Percentiles rank a stretch among this genome's conserved stretches.
These are phyloP conservation scores for Aspergillus piperis DNA, from an alignment of 2,329 filamentous ascomycete species.

Conservation along the genomic window DNA sequence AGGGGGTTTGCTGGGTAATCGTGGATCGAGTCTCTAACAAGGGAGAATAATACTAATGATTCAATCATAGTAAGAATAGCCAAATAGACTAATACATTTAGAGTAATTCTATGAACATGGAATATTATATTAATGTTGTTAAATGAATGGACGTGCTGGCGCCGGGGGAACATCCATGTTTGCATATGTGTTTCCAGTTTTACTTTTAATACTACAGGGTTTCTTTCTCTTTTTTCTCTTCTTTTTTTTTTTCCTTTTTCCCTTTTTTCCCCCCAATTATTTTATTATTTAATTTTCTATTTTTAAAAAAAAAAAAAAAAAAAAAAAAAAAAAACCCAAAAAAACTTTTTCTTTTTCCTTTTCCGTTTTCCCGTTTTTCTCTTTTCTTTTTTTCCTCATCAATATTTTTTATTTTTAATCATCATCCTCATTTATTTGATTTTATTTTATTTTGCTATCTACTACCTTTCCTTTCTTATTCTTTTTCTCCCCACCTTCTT, in stretches of 20 bases:
- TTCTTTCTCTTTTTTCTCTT: background rate
- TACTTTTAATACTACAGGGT: conserved; percentile 1
- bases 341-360: background rate
- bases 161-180: conserved; percentile 2
- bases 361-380: too few relatives aligned
- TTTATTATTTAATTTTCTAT: background rate
- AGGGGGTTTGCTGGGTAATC: conserved; percentile 22
- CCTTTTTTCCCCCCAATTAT: background rate
- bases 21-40: conserved; percentile 25
- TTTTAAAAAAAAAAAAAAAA: too few relatives aligned
- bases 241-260: background rate
- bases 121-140: background rate
- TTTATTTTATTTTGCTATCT: too few relatives aligned
- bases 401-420: too few relatives aligned
- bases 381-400: too few relatives aligned
- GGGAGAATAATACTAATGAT: conserved; percentile 12
- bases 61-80: background rate
- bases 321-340: too few relatives aligned
- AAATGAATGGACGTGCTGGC: conserved; percentile 9
- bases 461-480: too few relatives aligned
- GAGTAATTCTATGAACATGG: background rate
- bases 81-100: background rate
- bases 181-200: conserved; percentile 9
- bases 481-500: too few relatives aligned
- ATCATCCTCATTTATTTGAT: too few relatives aligned